Evolutionary conservation across 305 asterid species (phyloP).

Genomic region (Plantago lanceolata): DNA sequence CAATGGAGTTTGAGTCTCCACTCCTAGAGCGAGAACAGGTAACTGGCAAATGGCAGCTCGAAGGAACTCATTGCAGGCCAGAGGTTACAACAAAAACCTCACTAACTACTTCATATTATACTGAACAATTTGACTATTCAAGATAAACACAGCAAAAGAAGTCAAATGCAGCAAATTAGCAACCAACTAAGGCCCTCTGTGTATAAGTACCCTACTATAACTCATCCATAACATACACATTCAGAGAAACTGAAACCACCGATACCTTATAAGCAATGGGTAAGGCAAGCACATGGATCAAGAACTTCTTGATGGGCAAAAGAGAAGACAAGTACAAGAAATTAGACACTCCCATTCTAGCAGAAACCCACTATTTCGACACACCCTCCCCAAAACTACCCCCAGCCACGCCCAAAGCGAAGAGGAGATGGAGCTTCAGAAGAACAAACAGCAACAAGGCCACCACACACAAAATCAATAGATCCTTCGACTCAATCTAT

Average conservation of each 20-base stretch:
- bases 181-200: slow-evolving; percentile 4
- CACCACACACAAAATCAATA: slow-evolving; percentile 28
- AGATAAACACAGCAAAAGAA: not conserved
- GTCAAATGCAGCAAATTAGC: slow-evolving; percentile 18
- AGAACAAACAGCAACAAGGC: slow-evolving; percentile 34
- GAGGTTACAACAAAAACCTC: not conserved
- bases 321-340: slow-evolving; percentile 47
- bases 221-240: not conserved
- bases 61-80: slow-evolving; percentile 52
- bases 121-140: slow-evolving; percentile 12
- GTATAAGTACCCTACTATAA: not conserved
- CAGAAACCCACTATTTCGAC: slow-evolving; percentile 20
- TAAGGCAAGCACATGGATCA: slow-evolving; percentile 71
- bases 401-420: slow-evolving; percentile 34
- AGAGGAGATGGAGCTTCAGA: slow-evolving; percentile 70
- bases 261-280: slow-evolving; percentile 38
- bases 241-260: slow-evolving; percentile 6
- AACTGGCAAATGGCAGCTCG: slow-evolving; percentile 62
- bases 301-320: slow-evolving; percentile 56
- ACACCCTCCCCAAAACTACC: slow-evolving; percentile 18
- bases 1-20: no score
- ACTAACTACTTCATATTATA: not conserved
- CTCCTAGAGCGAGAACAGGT: slow-evolving; percentile 1
- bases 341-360: slow-evolving; percentile 24
- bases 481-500: slow-evolving; percentile 44